phyloP scores from a whole-genome alignment of 108 stramenopile genomes.

The Bacterosira constricta region DNA sequence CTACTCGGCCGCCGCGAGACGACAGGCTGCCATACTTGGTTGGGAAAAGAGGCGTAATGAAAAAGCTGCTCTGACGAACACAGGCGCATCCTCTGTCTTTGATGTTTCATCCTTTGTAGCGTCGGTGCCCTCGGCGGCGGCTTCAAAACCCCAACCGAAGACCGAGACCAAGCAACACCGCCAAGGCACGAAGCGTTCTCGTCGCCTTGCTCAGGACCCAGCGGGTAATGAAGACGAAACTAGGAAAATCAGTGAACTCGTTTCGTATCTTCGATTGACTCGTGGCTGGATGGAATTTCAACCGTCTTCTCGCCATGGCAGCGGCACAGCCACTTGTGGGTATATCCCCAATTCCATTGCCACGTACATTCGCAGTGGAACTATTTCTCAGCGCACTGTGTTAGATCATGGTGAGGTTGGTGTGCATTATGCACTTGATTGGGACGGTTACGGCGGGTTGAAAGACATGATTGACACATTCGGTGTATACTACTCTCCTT shows the following conservation, averaged over 20 bases:
- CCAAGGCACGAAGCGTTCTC: constrained; percentile 23
- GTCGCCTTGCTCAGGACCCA: constrained; percentile 20
- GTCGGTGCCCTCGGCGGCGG: background rate
- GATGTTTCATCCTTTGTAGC: constrained; percentile 9
- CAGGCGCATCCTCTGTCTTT: background rate
- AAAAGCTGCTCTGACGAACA: constrained; percentile 3
- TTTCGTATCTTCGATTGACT: constrained; percentile 15
- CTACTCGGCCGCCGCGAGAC: constrained; percentile 26
- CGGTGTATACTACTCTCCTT: constrained; percentile 44
- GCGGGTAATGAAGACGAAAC: constrained; percentile 24
- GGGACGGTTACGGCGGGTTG: constrained; percentile 44
- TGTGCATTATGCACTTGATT: constrained; percentile 50
- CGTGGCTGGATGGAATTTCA: constrained; percentile 52
- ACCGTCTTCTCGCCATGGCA: constrained; percentile 48
- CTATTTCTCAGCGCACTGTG: constrained; percentile 38
- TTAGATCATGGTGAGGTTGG: constrained; percentile 42
- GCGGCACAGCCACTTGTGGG: constrained; percentile 45
- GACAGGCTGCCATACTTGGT: constrained; percentile 24
- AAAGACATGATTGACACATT: constrained; percentile 44
- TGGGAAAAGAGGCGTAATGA: constrained; percentile 22
- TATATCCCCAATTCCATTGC: constrained; percentile 47
- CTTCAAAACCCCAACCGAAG: background rate
- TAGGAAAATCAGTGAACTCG: constrained; percentile 20
- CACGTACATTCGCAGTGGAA: constrained; percentile 37
- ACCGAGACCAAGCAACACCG: background rate